A percentile compares a stretch with the other conserved stretches of the same genome.
Conservation (phyloP, 2,329 filamentous ascomycete genomes). For the Aspergillus unguis region DNA sequence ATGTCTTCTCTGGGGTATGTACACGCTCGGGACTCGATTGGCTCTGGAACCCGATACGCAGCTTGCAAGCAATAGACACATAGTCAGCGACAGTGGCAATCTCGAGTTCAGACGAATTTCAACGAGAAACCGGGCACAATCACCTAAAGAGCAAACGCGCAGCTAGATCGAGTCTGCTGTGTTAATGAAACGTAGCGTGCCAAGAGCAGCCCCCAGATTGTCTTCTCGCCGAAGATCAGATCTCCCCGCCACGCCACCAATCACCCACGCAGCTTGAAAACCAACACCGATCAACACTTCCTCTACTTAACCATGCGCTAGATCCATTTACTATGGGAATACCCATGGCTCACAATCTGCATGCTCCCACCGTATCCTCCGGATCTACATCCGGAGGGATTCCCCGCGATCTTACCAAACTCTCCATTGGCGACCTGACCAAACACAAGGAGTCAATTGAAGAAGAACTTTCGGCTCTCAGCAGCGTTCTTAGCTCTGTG, state of each 20-base stretch:
- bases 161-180: not conserved
- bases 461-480: slow-evolving; percentile 78
- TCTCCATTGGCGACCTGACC: slow-evolving; percentile 76
- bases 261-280: not conserved
- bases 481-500: slow-evolving; percentile 85
- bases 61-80: not conserved
- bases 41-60: not conserved
- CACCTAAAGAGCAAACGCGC: not conserved
- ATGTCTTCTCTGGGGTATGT: not conserved
- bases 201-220: slow-evolving; percentile 2
- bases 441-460: slow-evolving; percentile 81
- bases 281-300: not conserved
- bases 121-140: not conserved
- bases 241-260: slow-evolving; percentile 5
- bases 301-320: slow-evolving; percentile 9
- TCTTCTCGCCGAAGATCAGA: not conserved
- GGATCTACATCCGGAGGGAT: slow-evolving; percentile 65
- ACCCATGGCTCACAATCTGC: slow-evolving; percentile 62
- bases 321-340: slow-evolving; percentile 46
- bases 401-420: slow-evolving; percentile 60
- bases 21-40: not conserved
- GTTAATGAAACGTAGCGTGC: not conserved
- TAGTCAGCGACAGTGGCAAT: not conserved
- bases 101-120: not conserved
- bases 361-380: slow-evolving; percentile 70